These are phyloP conservation scores for Clathrus columnatus DNA, from an alignment of 768 basidiomycete species.

Conservation along the genomic window DNA sequence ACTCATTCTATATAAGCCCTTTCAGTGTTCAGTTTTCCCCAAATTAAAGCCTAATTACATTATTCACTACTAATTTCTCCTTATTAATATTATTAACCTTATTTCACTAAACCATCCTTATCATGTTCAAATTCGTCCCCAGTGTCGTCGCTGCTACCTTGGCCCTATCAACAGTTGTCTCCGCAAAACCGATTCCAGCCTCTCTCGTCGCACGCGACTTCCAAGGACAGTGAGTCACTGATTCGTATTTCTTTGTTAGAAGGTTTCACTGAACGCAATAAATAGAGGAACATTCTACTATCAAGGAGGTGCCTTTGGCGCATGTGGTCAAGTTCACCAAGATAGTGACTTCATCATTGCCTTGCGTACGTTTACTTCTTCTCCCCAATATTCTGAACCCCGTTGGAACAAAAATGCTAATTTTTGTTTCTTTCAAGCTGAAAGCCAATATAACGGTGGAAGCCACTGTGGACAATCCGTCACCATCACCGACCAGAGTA, in stretches of 20 bases:
- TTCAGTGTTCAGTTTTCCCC: too few species aligned
- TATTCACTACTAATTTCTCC: too few species aligned
- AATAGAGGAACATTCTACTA: slow-evolving; percentile 55
- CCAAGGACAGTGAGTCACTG: neutral
- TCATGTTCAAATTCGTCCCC: neutral
- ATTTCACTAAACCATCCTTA: neutral
- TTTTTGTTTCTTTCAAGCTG: slow-evolving; percentile 22
- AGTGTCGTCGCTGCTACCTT: neutral
- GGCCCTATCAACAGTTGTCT: neutral
- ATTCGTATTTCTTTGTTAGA: too few species aligned
- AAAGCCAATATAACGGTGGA: neutral
- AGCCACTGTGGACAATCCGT: slow-evolving; percentile 55
- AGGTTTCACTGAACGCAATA: neutral
- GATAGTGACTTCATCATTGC: slow-evolving; percentile 37
- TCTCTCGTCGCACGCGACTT: neutral
- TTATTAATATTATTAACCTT: too few species aligned
- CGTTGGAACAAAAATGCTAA: neutral
- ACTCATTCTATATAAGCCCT: too few species aligned
- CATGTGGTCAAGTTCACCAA: slow-evolving; percentile 29
- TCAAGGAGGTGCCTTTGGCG: slow-evolving; percentile 42
- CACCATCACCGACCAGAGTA: slow-evolving; percentile 26
- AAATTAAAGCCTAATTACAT: too few species aligned
- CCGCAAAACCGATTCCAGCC: neutral
- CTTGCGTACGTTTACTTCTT: slow-evolving; percentile 31
- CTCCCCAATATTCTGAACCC: neutral